Conservation (phyloP, 495 filamentous ascomycete genomes). For the Pyrenula aspistea region DNA sequence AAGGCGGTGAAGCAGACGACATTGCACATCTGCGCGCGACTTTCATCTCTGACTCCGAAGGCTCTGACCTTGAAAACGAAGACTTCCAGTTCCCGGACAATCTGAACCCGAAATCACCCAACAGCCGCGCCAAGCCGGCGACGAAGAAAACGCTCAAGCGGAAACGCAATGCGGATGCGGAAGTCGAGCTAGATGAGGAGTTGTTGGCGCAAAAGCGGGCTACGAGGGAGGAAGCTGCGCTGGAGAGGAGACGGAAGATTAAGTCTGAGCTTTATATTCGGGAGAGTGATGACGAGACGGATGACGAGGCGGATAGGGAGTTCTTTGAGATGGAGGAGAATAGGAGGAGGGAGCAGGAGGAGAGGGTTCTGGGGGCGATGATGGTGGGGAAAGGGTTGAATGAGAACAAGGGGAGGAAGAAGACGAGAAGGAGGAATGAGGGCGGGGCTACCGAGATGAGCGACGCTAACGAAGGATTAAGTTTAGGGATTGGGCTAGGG, state of each 20-base stretch:
- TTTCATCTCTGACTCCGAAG: slow-evolving; percentile 54
- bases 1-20: slow-evolving; percentile 26
- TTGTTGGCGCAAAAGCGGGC: slow-evolving; percentile 36
- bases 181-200: slow-evolving; percentile 42
- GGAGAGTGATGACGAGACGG: slow-evolving; percentile 69
- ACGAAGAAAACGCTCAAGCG: slow-evolving; percentile 28
- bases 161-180: slow-evolving; percentile 21
- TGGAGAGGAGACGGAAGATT: slow-evolving; percentile 58
- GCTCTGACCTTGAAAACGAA: slow-evolving; percentile 40
- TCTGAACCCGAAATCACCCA: slow-evolving; percentile 28
- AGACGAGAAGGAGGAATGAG: slow-evolving; percentile 18
- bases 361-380: slow-evolving; percentile 35
- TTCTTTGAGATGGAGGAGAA: slow-evolving; percentile 65
- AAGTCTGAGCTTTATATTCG: slow-evolving; percentile 76
- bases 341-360: slow-evolving; percentile 35
- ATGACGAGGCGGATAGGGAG: slow-evolving; percentile 47
- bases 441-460: slow-evolving; percentile 4
- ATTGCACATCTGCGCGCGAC: slow-evolving; percentile 23
- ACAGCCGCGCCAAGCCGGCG: slow-evolving; percentile 40
- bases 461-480: background rate
- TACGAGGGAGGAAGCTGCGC: slow-evolving; percentile 41
- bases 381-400: slow-evolving; percentile 41
- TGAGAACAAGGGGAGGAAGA: slow-evolving; percentile 18
- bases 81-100: slow-evolving; percentile 61
- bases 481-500: background rate